Evolutionary conservation across 192 early-diverging fungal genomes (phyloP), one percentile per base, ranked within the genome.

Genomic region (Gonapodya prolifera): DNA sequence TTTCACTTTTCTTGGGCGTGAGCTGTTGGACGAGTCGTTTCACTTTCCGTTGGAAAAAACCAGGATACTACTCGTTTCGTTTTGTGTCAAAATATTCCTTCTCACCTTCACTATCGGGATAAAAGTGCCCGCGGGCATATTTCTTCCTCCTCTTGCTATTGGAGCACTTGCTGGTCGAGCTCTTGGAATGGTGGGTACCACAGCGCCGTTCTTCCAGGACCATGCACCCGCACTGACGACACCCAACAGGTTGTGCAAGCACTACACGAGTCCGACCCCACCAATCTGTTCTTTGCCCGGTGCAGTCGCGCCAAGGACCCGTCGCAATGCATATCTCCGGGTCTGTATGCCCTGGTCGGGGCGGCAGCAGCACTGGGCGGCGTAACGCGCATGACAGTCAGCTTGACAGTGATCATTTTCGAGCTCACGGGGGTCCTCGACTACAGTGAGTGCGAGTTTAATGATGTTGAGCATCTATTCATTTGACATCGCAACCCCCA

Each of bases 321-420:
- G 70, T 17, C 45, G 32, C 74, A 80, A n/a, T 75, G 69, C 30
- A 70, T 30, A 31, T 69, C 36, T 28, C 78, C 78, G 18, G 36
- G 35, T 30, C 76, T 2, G 76, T 73, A 70, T 17, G 36, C 2
- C 34, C 90, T 97, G 77, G 84, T 97, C 35, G 97, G 97, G 29
- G 95, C 97, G 0, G 95, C 95, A 0, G 96, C 94, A 0, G 89
- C 92, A 1, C 83, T 98, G 78, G 90, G 93, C 34, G 88, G 94
- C 28, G 91, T 94, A 1, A 96, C 94, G n/a, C 89, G 95, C 2
- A 95, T 96, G 87, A 96, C 93, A 1, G 94, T 95, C 0, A 93
- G 94, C 1, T 80, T 94, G 0, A 94, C 97, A 1, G 96, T 99
- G n/a, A 93, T 99, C 34, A 96, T 99, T 96, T 99, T 99, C 84